Conservation (phyloP, 176 grass and related monocot genomes). For the Avena eriantha region DNA sequence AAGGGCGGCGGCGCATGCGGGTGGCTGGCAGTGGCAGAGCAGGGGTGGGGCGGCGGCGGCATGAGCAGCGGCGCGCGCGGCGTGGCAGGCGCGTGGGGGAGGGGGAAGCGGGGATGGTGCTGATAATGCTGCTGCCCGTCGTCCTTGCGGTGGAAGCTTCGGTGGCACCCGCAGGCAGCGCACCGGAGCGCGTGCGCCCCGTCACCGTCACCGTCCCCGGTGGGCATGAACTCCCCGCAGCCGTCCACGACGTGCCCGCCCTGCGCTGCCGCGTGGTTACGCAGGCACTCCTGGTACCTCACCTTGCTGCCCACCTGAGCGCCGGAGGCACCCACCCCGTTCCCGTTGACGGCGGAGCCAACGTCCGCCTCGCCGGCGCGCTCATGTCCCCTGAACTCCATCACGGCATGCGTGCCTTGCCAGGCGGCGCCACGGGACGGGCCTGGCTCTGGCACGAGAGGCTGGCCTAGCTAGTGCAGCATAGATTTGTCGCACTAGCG, state of each 20-base stretch:
- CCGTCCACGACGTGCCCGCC: conserved; percentile 75
- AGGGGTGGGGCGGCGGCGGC: conserved; percentile 25
- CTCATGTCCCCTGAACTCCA: conserved; percentile 43
- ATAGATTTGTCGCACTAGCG: background rate
- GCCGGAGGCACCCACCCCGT: background rate
- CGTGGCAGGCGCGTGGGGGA: conserved; percentile 15
- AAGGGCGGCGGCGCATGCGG: conserved; percentile 32
- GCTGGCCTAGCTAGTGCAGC: background rate
- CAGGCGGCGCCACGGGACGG: background rate
- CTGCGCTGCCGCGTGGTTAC: conserved; percentile 63
- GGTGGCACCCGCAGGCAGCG: conserved; percentile 80
- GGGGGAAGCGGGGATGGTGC: background rate
- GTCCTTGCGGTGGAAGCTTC: conserved; percentile 83
- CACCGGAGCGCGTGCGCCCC: conserved; percentile 50
- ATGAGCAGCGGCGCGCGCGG: conserved; percentile 42
- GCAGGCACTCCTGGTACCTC: conserved; percentile 72
- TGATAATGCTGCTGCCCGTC: conserved; percentile 15
- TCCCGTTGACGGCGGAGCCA: background rate
- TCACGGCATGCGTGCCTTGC: conserved; percentile 46
- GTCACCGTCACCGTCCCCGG: background rate
- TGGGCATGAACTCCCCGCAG: conserved; percentile 83
- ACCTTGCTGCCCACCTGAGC: background rate
- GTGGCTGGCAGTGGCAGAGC: background rate
- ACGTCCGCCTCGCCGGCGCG: conserved; percentile 27
- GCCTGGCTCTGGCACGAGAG: background rate